phyloP scores from a whole-genome alignment of 2,329 filamentous ascomycete genomes.

The Exophiala viscosa region DNA sequence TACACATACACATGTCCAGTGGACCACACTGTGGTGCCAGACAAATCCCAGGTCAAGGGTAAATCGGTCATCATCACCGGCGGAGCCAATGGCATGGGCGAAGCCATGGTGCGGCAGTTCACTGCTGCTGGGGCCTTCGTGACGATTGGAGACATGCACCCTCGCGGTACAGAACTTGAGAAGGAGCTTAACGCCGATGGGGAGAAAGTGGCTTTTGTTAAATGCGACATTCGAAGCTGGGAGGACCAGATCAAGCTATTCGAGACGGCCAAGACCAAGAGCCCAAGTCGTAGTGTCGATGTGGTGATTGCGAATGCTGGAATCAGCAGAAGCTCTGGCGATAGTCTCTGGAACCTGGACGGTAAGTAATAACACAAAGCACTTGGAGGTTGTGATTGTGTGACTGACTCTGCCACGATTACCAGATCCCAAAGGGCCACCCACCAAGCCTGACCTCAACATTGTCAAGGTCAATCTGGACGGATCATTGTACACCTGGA shows the following conservation, averaged over 20 bases:
- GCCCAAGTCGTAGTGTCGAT: slow-evolving; percentile 41
- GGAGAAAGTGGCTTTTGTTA: slow-evolving; percentile 31
- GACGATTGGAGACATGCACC: slow-evolving; percentile 34
- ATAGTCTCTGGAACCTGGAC: slow-evolving; percentile 40
- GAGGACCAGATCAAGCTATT: slow-evolving; percentile 43
- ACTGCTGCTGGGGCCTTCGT: slow-evolving; percentile 40
- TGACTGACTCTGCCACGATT: not conserved
- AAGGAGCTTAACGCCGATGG: slow-evolving; percentile 8
- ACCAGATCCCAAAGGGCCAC: slow-evolving; percentile 17
- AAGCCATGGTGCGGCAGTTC: slow-evolving; percentile 37
- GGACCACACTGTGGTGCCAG: slow-evolving; percentile 27
- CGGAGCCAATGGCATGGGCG: slow-evolving; percentile 37
- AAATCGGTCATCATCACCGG: slow-evolving; percentile 25
- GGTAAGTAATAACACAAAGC: slow-evolving; percentile 26
- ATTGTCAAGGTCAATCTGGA: slow-evolving; percentile 43
- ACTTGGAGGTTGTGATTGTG: not conserved
- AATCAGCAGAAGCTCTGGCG: slow-evolving; percentile 34
- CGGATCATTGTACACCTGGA: slow-evolving; percentile 46
- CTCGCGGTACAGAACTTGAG: slow-evolving; percentile 7
- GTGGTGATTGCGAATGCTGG: slow-evolving; percentile 50
- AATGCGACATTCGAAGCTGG: slow-evolving; percentile 45
- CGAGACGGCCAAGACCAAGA: slow-evolving; percentile 37
- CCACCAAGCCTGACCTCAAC: slow-evolving; percentile 41
- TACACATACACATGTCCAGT: slow-evolving; percentile 14
- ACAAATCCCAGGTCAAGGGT: slow-evolving; percentile 38